Evolutionary conservation across 1,284 basidiomycete species (phyloP).

Genomic region (Cerrena zonata): DNA sequence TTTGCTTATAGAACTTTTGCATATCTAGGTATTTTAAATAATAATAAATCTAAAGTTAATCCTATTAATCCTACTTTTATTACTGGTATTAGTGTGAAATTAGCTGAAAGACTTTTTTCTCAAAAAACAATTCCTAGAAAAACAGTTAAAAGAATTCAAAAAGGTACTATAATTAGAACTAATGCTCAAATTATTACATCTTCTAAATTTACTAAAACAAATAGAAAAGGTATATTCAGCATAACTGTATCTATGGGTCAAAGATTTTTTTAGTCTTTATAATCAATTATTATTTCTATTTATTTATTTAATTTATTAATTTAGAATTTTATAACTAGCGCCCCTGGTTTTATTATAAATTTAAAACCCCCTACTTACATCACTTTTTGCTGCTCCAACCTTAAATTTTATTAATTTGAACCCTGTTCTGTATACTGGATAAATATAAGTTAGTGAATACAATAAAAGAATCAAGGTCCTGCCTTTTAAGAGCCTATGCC

Average conservation of each 20-base stretch:
- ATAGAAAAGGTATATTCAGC: conserved; percentile 10
- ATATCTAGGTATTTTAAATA: conserved; percentile 2
- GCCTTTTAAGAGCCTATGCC: too few relatives aligned
- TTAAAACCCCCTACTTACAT: too few relatives aligned
- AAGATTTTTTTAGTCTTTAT: conserved; percentile 11
- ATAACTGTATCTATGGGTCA: conserved; percentile 11
- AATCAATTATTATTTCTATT: neutral
- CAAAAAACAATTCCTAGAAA: conserved; percentile 8
- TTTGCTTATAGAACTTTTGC: conserved; percentile 2
- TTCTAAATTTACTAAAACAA: conserved; percentile 9
- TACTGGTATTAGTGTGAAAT: conserved; percentile 9
- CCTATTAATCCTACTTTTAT: conserved; percentile 6
- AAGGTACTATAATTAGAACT: conserved; percentile 5
- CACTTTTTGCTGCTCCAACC: too few relatives aligned
- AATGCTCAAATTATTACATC: conserved; percentile 9
- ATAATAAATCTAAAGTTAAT: conserved; percentile 7
- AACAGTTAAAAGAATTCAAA: conserved; percentile 11
- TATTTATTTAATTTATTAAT: neutral
- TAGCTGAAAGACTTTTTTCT: conserved; percentile 7
- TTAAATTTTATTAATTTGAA: too few relatives aligned
- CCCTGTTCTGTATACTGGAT: too few relatives aligned
- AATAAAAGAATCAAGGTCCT: too few relatives aligned
- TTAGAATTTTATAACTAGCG: too few relatives aligned
- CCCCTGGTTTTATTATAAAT: neutral
- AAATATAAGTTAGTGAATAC: too few relatives aligned